A percentile compares a stretch with the other conserved stretches of the same genome.
Evolutionary conservation across 163 green algal genomes (phyloP).

Genomic region (Coccomyxa subellipsoidea): DNA sequence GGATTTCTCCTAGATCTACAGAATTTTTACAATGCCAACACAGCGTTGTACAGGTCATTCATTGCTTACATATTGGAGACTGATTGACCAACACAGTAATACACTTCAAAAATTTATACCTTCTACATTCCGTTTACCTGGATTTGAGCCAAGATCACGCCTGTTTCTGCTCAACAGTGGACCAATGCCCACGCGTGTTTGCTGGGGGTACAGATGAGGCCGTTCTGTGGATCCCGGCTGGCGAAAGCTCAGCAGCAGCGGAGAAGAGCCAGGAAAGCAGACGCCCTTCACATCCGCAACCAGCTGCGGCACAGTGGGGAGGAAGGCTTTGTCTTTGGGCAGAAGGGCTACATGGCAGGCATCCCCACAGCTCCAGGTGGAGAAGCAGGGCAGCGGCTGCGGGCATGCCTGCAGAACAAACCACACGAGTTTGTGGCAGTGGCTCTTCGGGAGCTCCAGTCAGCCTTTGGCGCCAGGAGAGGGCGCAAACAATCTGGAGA

Average conservation of each 20-base stretch:
- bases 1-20: not conserved
- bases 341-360: constrained; percentile 8
- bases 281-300: not conserved
- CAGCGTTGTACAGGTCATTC: not conserved
- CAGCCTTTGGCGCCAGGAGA: not conserved
- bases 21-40: not conserved
- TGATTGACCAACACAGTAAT: too few relatives aligned
- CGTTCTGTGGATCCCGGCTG: not conserved
- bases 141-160: too few relatives aligned
- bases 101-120: too few relatives aligned
- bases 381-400: not conserved
- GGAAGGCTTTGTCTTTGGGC: constrained; percentile 7
- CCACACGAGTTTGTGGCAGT: constrained; percentile 17
- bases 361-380: not conserved
- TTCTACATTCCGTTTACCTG: too few relatives aligned
- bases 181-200: not conserved
- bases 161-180: not conserved
- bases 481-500: not conserved
- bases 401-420: not conserved
- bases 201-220: not conserved
- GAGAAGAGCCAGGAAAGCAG: not conserved
- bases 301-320: not conserved
- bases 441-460: constrained; percentile 2
- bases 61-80: too few relatives aligned
- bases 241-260: not conserved